Evolutionary conservation across 2,329 filamentous ascomycete genomes (phyloP).

Genomic region (Rutstroemia sp.): DNA sequence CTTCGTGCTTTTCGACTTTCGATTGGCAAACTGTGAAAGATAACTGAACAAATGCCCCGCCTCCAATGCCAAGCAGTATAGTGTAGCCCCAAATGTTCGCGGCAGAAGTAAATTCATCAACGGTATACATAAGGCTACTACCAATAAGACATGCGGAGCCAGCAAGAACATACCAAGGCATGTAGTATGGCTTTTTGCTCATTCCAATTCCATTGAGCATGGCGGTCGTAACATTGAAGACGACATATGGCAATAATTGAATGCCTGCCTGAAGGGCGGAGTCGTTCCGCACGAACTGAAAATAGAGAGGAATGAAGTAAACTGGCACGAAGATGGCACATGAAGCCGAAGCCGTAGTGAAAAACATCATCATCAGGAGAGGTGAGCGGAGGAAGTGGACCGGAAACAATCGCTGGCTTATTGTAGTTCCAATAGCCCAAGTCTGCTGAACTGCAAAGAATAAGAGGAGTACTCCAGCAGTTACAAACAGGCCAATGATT

Average conservation of each 20-base stretch:
- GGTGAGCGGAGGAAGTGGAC: constrained; percentile 10
- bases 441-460: constrained; percentile 12
- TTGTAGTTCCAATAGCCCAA: constrained; percentile 14
- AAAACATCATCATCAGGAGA: constrained; percentile 13
- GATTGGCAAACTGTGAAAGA: too few relatives aligned
- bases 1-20: too few relatives aligned
- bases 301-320: constrained; percentile 26
- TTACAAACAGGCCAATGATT: constrained; percentile 31
- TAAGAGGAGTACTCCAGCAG: constrained; percentile 32
- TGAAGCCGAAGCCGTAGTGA: constrained; percentile 28
- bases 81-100: too few relatives aligned
- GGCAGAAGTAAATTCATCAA: too few relatives aligned
- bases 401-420: constrained; percentile 12
- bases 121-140: too few relatives aligned
- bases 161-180: too few relatives aligned
- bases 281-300: constrained; percentile 39
- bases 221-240: neutral
- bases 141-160: too few relatives aligned
- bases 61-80: too few relatives aligned
- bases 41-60: too few relatives aligned
- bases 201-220: constrained; percentile 30
- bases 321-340: constrained; percentile 34
- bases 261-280: too few relatives aligned
- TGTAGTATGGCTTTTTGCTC: constrained; percentile 27
- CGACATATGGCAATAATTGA: constrained; percentile 23